phyloP scores from a whole-genome alignment of 2,329 filamentous ascomycete species.

The Ambrosiella beaveri region DNA sequence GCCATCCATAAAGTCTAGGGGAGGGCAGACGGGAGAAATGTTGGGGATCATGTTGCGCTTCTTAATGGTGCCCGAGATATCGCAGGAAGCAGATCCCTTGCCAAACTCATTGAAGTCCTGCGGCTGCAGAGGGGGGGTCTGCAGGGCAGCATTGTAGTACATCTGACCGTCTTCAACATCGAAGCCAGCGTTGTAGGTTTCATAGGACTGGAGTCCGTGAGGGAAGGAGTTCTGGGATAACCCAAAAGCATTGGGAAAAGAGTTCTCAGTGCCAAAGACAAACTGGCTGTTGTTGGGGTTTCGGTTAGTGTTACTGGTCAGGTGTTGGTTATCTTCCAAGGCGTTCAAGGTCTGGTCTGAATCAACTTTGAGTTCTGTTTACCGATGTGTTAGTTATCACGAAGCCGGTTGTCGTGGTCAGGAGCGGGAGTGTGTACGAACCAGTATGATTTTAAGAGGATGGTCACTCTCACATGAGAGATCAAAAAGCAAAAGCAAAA shows the following conservation, averaged over 20 bases:
- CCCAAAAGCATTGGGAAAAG: conserved; percentile 4
- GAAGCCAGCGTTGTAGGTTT: conserved; percentile 1
- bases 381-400: conserved; percentile 1
- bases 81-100: conserved; percentile 10
- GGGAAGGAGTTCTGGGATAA: conserved; percentile 1
- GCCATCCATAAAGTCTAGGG: conserved; percentile 5
- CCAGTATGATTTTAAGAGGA: conserved; percentile 8
- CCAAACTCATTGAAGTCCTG: conserved; percentile 8
- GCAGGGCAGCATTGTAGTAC: conserved; percentile 4
- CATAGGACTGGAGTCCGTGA: conserved; percentile 2
- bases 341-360: conserved; percentile 4
- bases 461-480: conserved; percentile 6
- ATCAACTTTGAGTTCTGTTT: conserved; percentile 10
- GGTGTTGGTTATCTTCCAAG: background rate
- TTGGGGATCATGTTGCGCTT: background rate
- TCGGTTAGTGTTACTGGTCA: conserved; percentile 8
- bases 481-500: conserved; percentile 2
- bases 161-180: conserved; percentile 5
- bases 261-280: conserved; percentile 5
- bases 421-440: conserved; percentile 6
- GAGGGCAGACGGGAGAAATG: conserved; percentile 1
- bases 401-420: background rate
- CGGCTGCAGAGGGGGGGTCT: background rate
- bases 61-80: conserved; percentile 8
- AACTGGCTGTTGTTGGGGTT: conserved; percentile 2